Evolutionary conservation across 73 alveolate genomes (phyloP), one percentile per base, ranked within the genome.

Genomic region (Paramecium sexaurelia): DNA sequence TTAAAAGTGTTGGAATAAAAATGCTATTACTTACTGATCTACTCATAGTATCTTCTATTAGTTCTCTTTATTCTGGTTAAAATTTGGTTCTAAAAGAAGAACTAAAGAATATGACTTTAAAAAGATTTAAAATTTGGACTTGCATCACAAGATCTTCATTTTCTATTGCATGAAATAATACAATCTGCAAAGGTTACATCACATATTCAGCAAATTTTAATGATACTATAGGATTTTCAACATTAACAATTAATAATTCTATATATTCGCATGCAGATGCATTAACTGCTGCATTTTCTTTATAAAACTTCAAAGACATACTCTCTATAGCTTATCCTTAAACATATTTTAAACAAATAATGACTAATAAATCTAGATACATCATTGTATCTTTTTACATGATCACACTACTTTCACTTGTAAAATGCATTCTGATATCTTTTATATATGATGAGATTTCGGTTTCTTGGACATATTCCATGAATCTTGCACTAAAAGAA

Each of bases 191-290:
- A 1, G 94, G 94, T 39, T 69, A 41, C 94, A 88, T 88, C 11
- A 88, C 15, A 69, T 88, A 88, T 22, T 88, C 94, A 20, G 91
- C 85, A 45, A 88, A 82, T 45, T 61, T 82, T 22, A 88, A 37
- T 6, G 91, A 88, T 6, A 88, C 78, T 3, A 82, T 55, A 9
- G 94, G 82, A 69, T 88, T 84, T 71, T 88, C 94, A 8, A 88
- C 84, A 43, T 88, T 75, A 33, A 84, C 55, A 26, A 88, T 69
- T 20, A 88, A 33, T 39, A 88, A 88, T 88, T 88, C 94, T 22
- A 88, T 88, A n/a, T 67, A 88, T 88, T 88, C 94, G 71, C 94
- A 88, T 8, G 94, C 94, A 1, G 94, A 88, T 37, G 94, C 94
- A 88, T 88, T 88, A n/a, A 88, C 94, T 13, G 94, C 94, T 9